Evolutionary conservation across 169 alveolate genomes (phyloP).

Genomic region (Cryptosporidium xiaoi): DNA sequence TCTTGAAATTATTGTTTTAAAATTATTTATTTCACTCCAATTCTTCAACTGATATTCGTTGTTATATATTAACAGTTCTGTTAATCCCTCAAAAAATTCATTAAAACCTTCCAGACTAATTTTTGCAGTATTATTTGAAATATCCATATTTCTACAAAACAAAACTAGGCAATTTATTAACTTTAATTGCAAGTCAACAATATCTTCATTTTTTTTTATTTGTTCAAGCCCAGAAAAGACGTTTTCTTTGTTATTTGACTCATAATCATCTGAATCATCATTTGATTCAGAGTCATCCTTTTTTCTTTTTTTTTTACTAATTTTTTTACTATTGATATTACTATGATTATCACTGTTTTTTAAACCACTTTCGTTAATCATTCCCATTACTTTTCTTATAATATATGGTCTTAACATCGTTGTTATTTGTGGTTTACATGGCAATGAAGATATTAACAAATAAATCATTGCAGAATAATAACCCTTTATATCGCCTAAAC

Average conservation of each 20-base stretch:
- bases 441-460: conserved; percentile 21
- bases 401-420: conserved; percentile 42
- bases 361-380: conserved; percentile 15
- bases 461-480: conserved; percentile 73
- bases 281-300: background rate
- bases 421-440: conserved; percentile 49
- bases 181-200: conserved; percentile 14
- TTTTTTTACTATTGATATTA: background rate
- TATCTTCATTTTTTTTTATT: background rate
- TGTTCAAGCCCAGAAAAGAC: conserved; percentile 29
- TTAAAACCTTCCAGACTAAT: conserved; percentile 44
- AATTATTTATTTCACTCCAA: conserved; percentile 2
- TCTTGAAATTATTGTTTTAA: conserved; percentile 10
- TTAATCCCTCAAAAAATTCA: conserved; percentile 54
- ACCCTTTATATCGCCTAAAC: conserved; percentile 12
- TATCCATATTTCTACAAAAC: conserved; percentile 35
- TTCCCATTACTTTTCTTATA: conserved; percentile 41
- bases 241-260: conserved; percentile 40
- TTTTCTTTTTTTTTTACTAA: background rate
- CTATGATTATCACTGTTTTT: background rate
- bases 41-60: background rate
- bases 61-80: conserved; percentile 10
- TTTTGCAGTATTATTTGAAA: conserved; percentile 17
- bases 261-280: conserved; percentile 3
- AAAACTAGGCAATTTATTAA: conserved; percentile 34